These are phyloP conservation scores for Populus pruinosa DNA, from an alignment of 345 rosid species.

Conservation along the genomic window DNA sequence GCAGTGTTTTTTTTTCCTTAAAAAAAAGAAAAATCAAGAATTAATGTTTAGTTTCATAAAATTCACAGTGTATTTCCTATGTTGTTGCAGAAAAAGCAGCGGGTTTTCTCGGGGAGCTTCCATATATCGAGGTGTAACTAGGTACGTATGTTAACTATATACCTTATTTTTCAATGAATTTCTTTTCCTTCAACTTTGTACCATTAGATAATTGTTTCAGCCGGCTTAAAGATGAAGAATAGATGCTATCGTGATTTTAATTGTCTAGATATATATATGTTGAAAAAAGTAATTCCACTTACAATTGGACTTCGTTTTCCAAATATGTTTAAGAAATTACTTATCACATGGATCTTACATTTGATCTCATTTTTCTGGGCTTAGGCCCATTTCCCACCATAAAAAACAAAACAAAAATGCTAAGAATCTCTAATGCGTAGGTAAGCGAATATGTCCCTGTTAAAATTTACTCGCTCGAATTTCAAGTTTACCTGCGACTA, in stretches of 20 bases:
- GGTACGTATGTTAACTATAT: slow-evolving; percentile 4
- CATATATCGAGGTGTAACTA: slow-evolving; percentile 31
- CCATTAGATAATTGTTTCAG: too few relatives aligned
- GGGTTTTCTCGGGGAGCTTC: slow-evolving; percentile 35
- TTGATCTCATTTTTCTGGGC: too few relatives aligned
- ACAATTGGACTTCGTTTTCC: too few relatives aligned
- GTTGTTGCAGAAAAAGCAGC: slow-evolving; percentile 23
- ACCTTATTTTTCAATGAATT: background rate
- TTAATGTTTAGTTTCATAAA: background rate
- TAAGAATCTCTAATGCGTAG: too few relatives aligned
- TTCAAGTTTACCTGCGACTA: too few relatives aligned
- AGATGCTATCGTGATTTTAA: too few relatives aligned
- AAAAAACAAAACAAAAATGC: too few relatives aligned
- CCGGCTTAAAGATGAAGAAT: too few relatives aligned
- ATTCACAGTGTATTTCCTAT: background rate
- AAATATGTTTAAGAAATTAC: background rate
- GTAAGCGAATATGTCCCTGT: too few relatives aligned
- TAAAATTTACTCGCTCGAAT: too few relatives aligned
- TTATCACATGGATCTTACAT: too few relatives aligned
- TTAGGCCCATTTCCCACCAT: too few relatives aligned
- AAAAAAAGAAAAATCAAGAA: background rate
- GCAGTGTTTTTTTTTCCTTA: background rate
- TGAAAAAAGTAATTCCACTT: background rate
- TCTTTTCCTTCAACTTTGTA: background rate
- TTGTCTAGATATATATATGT: background rate